Conservation (phyloP, 2,329 filamentous ascomycete genomes). For the Monascus ruber region DNA sequence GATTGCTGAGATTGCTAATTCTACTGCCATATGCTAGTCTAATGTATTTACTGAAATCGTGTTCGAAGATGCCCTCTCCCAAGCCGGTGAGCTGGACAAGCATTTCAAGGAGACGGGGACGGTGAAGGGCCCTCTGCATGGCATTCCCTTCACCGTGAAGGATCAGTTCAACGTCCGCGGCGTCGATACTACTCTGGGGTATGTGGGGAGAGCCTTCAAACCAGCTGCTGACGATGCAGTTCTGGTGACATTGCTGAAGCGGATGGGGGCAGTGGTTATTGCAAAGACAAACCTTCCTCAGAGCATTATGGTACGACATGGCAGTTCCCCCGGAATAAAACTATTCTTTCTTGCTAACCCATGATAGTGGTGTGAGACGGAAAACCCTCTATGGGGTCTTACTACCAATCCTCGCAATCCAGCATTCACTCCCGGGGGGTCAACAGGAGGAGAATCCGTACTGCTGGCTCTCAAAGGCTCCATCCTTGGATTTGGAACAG, state of each 20-base stretch:
- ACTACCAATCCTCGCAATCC: constrained; percentile 37
- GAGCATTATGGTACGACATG: constrained; percentile 39
- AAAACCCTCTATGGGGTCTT: constrained; percentile 42
- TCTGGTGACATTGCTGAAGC: constrained; percentile 38
- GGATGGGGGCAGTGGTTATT: constrained; percentile 41
- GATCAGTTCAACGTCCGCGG: constrained; percentile 53
- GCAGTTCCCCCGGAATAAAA: not conserved
- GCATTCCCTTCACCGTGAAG: constrained; percentile 46
- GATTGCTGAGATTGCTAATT: not conserved
- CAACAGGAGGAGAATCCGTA: constrained; percentile 35
- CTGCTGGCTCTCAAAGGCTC: constrained; percentile 32
- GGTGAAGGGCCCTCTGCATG: constrained; percentile 41
- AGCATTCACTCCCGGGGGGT: constrained; percentile 37
- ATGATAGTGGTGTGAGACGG: constrained; percentile 42
- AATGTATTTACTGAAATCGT: constrained; percentile 27
- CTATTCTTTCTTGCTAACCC: not conserved
- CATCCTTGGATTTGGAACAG: constrained; percentile 40
- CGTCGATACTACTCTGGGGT: constrained; percentile 48
- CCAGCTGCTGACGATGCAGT: constrained; percentile 41
- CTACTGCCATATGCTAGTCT: constrained; percentile 12
- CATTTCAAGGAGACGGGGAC: constrained; percentile 21
- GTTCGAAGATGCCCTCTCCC: constrained; percentile 22
- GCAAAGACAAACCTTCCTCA: constrained; percentile 43
- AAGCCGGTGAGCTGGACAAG: constrained; percentile 21
- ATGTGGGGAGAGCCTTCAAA: constrained; percentile 40